Percentiles rank a stretch among this genome's conserved stretches.
Evolutionary conservation across 371 early-diverging fungal genomes (phyloP).

Genomic region (Blyttiomyces sp.): DNA sequence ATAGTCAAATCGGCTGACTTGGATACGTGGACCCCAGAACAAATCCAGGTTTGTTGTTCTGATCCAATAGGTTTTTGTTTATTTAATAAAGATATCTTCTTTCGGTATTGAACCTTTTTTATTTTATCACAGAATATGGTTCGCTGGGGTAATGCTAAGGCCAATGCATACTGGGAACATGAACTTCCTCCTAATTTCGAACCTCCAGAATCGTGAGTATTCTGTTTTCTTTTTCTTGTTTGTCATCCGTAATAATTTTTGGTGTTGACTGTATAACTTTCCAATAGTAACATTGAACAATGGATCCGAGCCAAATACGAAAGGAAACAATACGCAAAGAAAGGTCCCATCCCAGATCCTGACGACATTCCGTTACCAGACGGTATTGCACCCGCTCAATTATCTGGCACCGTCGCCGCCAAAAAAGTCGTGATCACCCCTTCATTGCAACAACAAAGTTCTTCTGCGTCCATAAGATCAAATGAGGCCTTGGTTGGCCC

Average conservation of each 20-base stretch:
- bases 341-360: constrained; percentile 72
- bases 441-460: too few relatives aligned
- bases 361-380: constrained; percentile 45
- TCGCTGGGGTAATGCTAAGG: constrained; percentile 82
- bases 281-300: constrained; percentile 71
- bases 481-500: too few relatives aligned
- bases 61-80: too few relatives aligned
- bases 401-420: too few relatives aligned
- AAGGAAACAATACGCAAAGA: constrained; percentile 70
- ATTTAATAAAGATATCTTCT: too few relatives aligned
- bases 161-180: constrained; percentile 61
- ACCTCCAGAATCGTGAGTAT: constrained; percentile 62
- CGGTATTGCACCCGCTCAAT: constrained; percentile 11
- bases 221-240: neutral
- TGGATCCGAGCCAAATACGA: constrained; percentile 95
- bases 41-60: constrained; percentile 74
- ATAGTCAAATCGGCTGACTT: constrained; percentile 82
- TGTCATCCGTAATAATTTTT: neutral
- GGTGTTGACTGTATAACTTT: neutral
- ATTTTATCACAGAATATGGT: constrained; percentile 60
- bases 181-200: constrained; percentile 36
- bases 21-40: constrained; percentile 92
- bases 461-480: too few relatives aligned
- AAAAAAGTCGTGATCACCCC: too few relatives aligned
- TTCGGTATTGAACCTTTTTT: too few relatives aligned